Evolutionary conservation across 2,329 filamentous ascomycete genomes (phyloP).

Genomic region (Knufia petricola): DNA sequence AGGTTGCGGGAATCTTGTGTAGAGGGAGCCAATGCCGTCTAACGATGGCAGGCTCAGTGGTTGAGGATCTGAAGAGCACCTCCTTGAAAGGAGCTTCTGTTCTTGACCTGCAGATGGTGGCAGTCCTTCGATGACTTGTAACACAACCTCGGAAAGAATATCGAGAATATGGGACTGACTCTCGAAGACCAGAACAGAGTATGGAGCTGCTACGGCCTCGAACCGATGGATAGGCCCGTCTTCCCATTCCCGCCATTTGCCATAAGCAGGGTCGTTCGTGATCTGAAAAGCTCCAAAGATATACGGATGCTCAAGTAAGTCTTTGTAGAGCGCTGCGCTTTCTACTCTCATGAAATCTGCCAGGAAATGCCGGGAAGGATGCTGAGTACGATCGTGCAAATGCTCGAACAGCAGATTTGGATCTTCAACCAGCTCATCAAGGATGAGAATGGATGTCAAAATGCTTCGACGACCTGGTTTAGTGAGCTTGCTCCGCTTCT

Average conservation of each 20-base stretch:
- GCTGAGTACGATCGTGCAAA: too few species aligned
- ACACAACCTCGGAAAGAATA: background rate
- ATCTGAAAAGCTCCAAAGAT: constrained; percentile 2
- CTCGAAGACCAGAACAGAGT: background rate
- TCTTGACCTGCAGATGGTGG: background rate
- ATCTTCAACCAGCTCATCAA: too few species aligned
- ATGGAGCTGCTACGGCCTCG: background rate
- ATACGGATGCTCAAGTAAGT: background rate
- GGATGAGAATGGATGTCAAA: too few species aligned
- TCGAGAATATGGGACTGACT: background rate
- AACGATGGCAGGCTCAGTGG: background rate
- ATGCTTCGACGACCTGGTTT: too few species aligned
- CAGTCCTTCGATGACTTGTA: background rate
- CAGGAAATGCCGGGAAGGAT: background rate
- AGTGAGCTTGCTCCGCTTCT: too few species aligned
- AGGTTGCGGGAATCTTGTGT: background rate
- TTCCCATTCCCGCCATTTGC: background rate
- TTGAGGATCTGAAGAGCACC: background rate
- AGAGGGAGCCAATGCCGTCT: background rate
- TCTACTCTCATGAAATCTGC: background rate
- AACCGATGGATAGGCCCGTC: background rate
- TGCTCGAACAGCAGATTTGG: too few species aligned
- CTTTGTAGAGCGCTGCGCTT: background rate
- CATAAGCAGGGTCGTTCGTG: background rate
- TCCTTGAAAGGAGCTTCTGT: background rate